phyloP scores from a whole-genome alignment of 495 filamentous ascomycete species.

The Neurospora cerealis region DNA sequence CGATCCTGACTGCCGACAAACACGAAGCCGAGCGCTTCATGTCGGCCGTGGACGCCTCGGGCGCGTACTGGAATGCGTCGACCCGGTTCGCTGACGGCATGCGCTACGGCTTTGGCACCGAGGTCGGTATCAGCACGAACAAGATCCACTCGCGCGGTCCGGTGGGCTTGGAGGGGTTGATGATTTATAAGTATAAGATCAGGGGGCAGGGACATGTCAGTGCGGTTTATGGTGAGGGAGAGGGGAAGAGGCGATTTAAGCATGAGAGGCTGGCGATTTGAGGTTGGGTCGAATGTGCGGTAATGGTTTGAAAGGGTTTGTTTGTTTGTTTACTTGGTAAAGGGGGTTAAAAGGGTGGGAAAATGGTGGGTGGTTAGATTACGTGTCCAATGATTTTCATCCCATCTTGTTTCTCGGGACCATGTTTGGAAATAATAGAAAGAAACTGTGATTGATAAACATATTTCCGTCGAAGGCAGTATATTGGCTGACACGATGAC shows the following conservation, averaged over 20 bases:
- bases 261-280: conserved; percentile 49
- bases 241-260: conserved; percentile 57
- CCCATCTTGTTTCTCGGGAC: neutral
- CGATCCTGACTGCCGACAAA: conserved; percentile 63
- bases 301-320: neutral
- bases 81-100: conserved; percentile 93
- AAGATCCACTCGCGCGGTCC: conserved; percentile 94
- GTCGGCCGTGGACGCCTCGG: conserved; percentile 74
- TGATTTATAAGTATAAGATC: conserved; percentile 93
- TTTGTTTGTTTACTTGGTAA: neutral
- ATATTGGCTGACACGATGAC: neutral
- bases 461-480: neutral
- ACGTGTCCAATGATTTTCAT: neutral
- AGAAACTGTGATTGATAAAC: neutral
- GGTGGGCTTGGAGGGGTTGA: conserved; percentile 87
- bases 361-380: neutral
- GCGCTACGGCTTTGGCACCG: conserved; percentile 94
- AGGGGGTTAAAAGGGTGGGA: neutral
- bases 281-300: neutral
- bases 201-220: conserved; percentile 69
- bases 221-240: conserved; percentile 60
- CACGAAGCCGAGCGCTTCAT: conserved; percentile 68
- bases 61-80: conserved; percentile 95
- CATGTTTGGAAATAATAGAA: neutral
- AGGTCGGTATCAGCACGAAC: conserved; percentile 97